Base-by-base conservation (phyloP, 1,284 basidiomycete genomes). In the Naganishia sp. region DNA sequence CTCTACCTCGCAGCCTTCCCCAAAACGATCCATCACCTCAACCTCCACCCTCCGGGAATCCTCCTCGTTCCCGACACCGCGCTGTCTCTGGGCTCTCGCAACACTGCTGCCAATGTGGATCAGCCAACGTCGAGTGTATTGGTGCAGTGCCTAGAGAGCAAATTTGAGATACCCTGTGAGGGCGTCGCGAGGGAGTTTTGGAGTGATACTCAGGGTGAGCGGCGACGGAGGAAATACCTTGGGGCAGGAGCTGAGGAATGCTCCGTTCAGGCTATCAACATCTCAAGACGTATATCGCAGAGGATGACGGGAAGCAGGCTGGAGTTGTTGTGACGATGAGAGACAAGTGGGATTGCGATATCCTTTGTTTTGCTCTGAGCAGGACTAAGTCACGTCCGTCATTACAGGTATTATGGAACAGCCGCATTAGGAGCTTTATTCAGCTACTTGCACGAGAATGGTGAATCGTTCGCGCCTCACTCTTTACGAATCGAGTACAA, bases 11-110 rank as follows among this genome's bases (percentile, higher is more conserved):
- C 72, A 69, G 81, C 90, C 21, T 96, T 92, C 71, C 86, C 91
- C 66, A 92, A 90, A 75, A 92, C 90, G 0, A 79, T 94, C 9
- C 90, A 94, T 70, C 90, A 94, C 72, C 85, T 95, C 81, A 85
- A 88, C 68, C 76, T 92, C 10, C 87, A 93, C 72, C 82, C 81
- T 6, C 92, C 93, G 0, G 82, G 80, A 13, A 80, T 87, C 17
- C 82, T 95, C 42, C 81, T 96, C 6, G 85, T 94, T 7, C 90
- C 90, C 0, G 89, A 92, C 72, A 90, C 88, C 0, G 89, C 88
- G 70, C 72, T 91, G 42, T 45, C 52, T 15, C 15, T 52, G 45
- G 25, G 51, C 21, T 39, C 45, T 0, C 57, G 55, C 25, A 55
- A 66, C 52, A 18, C 18, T n/a, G 35, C 25, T 17, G 25, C 41